Evolutionary conservation across 2,329 filamentous ascomycete species (phyloP), one percentile per base, ranked within the genome.

Genomic region (Gyromitra esculenta): DNA sequence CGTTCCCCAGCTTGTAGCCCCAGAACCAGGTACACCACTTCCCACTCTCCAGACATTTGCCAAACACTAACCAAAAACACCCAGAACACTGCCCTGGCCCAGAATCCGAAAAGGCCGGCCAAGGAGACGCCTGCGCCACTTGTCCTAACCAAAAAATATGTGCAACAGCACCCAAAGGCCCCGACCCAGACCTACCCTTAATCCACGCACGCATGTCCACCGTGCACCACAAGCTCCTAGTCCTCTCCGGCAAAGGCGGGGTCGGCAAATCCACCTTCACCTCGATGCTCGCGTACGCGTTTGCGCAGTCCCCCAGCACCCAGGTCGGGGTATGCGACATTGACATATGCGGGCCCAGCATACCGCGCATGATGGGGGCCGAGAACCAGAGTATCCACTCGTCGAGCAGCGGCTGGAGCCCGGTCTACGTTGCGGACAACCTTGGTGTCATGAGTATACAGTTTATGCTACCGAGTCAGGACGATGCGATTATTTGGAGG

Each of bases 361-460:
- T 99, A 81, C 96, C 96, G 21, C 97, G 97, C 85, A 98, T 99
- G 95, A 94, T 99, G 91, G 96, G 96, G 43, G 95, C 97, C 0
- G 94, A 97, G 84, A 86, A 89, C 35, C 95, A 99, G 85, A 97
- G 92, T 0, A 96, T 99, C 67, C 96, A 99, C 83, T 90, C 97
- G 68, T 96, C 91, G 82, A 91, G 89, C 68, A 89, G 91, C 0
- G 96, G 96, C 1, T 97, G 94, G 96, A 93, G 91, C 82, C 96
- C 96, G 0, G 95, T 98, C 13, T 98, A 94, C 92, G 94, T 97
- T 15, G 89, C 91, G 81, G 96, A 98, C 81, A 99, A 98, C 81
- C 86, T 99, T 2, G 92, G 91, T 1, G 93, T 97, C 65, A 98
- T 99, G 95, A 96, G 92, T 81, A 93, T 99, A 79, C 96, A 99